Evolutionary conservation across 2,329 filamentous ascomycete species (phyloP).

Genomic region (Celoporthe dispersa): DNA sequence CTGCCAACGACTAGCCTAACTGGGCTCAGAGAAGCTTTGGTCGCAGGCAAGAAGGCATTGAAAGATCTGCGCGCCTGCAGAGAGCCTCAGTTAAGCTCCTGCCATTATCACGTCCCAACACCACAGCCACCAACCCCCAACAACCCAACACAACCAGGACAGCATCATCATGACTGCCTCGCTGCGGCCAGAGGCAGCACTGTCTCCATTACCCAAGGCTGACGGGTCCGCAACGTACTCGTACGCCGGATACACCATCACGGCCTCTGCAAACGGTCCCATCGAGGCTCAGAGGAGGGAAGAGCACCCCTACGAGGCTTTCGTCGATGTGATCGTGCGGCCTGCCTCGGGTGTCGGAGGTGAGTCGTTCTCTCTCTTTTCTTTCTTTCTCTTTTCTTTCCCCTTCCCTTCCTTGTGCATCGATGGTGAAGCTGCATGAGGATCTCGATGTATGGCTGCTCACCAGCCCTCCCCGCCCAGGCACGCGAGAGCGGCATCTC

Average conservation of each 20-base stretch:
- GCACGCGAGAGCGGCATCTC: slow-evolving; percentile 78
- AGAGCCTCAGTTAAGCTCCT: not conserved
- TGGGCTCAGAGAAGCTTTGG: not conserved
- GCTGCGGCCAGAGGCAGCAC: slow-evolving; percentile 53
- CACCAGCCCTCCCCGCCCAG: slow-evolving; percentile 44
- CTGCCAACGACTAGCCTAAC: not conserved
- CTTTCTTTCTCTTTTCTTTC: no score
- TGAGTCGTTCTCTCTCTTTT: no score
- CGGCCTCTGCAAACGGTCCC: slow-evolving; percentile 89
- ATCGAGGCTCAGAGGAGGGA: slow-evolving; percentile 88
- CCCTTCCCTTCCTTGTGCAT: not conserved
- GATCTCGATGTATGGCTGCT: slow-evolving; percentile 31
- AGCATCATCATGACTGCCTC: slow-evolving; percentile 47
- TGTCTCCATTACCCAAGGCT: slow-evolving; percentile 68
- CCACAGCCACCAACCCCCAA: not conserved
- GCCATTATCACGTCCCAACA: not conserved
- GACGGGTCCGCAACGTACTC: slow-evolving; percentile 83
- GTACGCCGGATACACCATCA: slow-evolving; percentile 76
- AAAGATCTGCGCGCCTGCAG: slow-evolving; percentile 18
- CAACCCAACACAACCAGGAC: slow-evolving; percentile 24
- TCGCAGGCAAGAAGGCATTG: not conserved
- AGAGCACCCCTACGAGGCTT: slow-evolving; percentile 88
- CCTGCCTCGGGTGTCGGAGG: slow-evolving; percentile 84
- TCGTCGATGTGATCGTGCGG: slow-evolving; percentile 86
- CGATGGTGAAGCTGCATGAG: not conserved